A percentile compares a stretch with the other conserved stretches of the same genome.
Evolutionary conservation across 495 filamentous ascomycete species (phyloP).

Genomic region (Penicillium herquei): DNA sequence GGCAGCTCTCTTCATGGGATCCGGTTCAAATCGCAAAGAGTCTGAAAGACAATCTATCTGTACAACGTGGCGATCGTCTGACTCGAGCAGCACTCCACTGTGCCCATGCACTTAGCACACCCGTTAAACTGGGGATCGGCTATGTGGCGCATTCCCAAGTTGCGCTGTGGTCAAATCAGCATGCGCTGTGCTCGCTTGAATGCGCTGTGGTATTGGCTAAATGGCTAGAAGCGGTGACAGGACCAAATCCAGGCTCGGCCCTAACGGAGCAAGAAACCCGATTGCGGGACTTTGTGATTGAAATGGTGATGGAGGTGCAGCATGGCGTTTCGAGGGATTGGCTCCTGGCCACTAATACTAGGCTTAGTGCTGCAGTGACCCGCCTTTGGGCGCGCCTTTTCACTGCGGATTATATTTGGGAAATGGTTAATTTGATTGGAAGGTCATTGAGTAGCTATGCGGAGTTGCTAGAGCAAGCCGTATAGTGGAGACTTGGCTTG

Average conservation of each 20-base stretch:
- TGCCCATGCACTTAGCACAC: slow-evolving; percentile 65
- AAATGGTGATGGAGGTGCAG: slow-evolving; percentile 66
- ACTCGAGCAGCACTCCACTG: slow-evolving; percentile 64
- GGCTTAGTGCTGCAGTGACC: slow-evolving; percentile 62
- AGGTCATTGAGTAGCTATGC: slow-evolving; percentile 62
- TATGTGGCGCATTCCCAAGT: slow-evolving; percentile 69
- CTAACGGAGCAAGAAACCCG: slow-evolving; percentile 57
- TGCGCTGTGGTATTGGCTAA: slow-evolving; percentile 64
- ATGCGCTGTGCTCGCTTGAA: slow-evolving; percentile 66
- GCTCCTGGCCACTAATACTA: slow-evolving; percentile 51
- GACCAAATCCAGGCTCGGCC: slow-evolving; percentile 27
- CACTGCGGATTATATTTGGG: slow-evolving; percentile 65
- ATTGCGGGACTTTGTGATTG: slow-evolving; percentile 59
- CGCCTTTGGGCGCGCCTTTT: slow-evolving; percentile 68
- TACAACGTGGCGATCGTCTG: slow-evolving; percentile 56
- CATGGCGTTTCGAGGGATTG: slow-evolving; percentile 53
- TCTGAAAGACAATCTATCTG: slow-evolving; percentile 55
- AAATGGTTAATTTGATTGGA: slow-evolving; percentile 64
- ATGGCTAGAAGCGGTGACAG: slow-evolving; percentile 48
- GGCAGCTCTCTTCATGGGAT: slow-evolving; percentile 61
- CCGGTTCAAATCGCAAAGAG: slow-evolving; percentile 57
- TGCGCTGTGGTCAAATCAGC: slow-evolving; percentile 69
- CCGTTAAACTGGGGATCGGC: slow-evolving; percentile 66
- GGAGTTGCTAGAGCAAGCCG: slow-evolving; percentile 51
- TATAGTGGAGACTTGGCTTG: background rate